Base-by-base conservation (phyloP, 169 alveolate species). In the Plasmodium yoelii region DNA sequence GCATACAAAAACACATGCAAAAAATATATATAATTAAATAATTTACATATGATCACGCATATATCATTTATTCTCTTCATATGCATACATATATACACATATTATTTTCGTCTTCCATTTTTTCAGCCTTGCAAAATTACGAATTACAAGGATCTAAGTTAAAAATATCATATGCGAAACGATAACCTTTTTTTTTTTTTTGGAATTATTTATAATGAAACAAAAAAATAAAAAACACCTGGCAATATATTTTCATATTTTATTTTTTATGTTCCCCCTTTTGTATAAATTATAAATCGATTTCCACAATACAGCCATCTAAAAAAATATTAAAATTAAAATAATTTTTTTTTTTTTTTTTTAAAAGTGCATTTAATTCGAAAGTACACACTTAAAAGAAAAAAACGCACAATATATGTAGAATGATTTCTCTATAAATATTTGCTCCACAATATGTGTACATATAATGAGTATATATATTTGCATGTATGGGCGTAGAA, bases 111-210 rank as follows among this genome's bases (percentile, higher is more conserved):
- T 51, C 26, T 19, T 77, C 65, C 59, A 44, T 15, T 26, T 67
- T 69, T 87, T 24, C 55, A 87, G 92, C 75, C 61, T 60, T 87
- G 26, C 93, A 88, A 74, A 73, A 88, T 73, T 88, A 88, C 55
- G 84, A 70, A 51, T 65, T 88, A 53, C 84, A 71, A 44, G 91
- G 91, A 71, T 71, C 86, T 15, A 53, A 44, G 44, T 42, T 84
- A 69, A 71, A 84, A 60, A 84, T 84, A 60, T 84, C 91, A 56
- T 84, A 84, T 42, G 91, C 91, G 13, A 84, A 84, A 44, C 67
- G 87, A 72, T 84, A 72, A 44, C 44, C 4, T 34, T 34, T 34
- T 34, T 34, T 34, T 34, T 0, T 34, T 34, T 34, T 34, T 34
- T 1, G 4, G 7, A 34, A 34, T 34, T 34, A 34, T 34, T 34